A percentile compares a stretch with the other conserved stretches of the same genome.
These are phyloP conservation scores for Ogataea hybrid DNA, from an alignment of 1,139 yeast species.

Conservation along the genomic window DNA sequence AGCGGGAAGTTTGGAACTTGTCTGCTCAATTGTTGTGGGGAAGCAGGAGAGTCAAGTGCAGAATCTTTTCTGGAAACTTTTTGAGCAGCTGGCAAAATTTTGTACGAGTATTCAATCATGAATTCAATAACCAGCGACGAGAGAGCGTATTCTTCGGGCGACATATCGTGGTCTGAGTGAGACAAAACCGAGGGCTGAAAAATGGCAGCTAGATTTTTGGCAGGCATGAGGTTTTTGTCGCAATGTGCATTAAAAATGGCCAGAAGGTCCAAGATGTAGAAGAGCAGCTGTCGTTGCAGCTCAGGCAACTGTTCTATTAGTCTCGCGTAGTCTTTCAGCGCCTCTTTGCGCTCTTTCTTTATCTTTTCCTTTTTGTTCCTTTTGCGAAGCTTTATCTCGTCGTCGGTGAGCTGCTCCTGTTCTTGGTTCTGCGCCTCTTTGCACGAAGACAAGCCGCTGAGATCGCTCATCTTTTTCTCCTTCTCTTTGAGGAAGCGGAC, in stretches of 20 bases:
- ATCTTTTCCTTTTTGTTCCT: slow-evolving; percentile 39
- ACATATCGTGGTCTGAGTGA: slow-evolving; percentile 89
- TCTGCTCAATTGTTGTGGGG: slow-evolving; percentile 1
- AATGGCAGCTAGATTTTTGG: slow-evolving; percentile 89
- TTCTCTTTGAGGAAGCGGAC: slow-evolving; percentile 58
- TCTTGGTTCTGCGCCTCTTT: slow-evolving; percentile 24
- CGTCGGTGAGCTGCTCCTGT: slow-evolving; percentile 8
- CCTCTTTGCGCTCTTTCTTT: slow-evolving; percentile 61
- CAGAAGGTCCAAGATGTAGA: slow-evolving; percentile 81
- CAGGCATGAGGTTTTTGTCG: slow-evolving; percentile 82
- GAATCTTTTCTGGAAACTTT: slow-evolving; percentile 11
- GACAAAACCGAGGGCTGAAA: slow-evolving; percentile 94
- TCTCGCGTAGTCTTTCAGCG: slow-evolving; percentile 67
- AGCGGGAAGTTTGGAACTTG: not conserved
- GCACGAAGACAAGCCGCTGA: slow-evolving; percentile 3
- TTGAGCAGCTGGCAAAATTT: slow-evolving; percentile 60
- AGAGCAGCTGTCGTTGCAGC: slow-evolving; percentile 75
- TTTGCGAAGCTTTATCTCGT: slow-evolving; percentile 32
- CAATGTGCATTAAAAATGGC: slow-evolving; percentile 84
- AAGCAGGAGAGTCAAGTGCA: not conserved
- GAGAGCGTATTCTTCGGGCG: slow-evolving; percentile 85
- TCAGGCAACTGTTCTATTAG: slow-evolving; percentile 68
- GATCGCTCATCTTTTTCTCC: slow-evolving; percentile 20
- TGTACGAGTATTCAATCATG: slow-evolving; percentile 81
- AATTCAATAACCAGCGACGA: slow-evolving; percentile 88